A percentile compares a stretch with the other conserved stretches of the same genome.
Evolutionary conservation across 352 stramenopile genomes (phyloP).

Genomic region (Globisporangium paroecandrum): DNA sequence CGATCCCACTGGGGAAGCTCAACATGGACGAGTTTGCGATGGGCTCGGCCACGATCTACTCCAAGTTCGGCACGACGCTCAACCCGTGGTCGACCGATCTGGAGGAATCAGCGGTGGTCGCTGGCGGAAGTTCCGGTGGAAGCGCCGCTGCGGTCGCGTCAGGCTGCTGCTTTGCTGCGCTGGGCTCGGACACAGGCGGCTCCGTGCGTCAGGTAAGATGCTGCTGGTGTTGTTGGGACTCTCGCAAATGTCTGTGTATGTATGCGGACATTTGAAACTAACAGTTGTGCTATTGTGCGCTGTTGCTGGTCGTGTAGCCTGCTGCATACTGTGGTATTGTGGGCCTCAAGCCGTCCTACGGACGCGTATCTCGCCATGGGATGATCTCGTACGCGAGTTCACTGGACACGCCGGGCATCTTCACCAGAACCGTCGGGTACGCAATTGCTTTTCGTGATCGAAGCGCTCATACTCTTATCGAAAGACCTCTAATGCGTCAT

Average conservation of each 20-base stretch:
- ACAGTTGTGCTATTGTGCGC: neutral
- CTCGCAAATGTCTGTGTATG: neutral
- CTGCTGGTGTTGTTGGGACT: neutral
- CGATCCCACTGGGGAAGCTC: slow-evolving; percentile 93
- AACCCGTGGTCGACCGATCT: slow-evolving; percentile 85
- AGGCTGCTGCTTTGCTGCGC: slow-evolving; percentile 88
- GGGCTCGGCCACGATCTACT: slow-evolving; percentile 94
- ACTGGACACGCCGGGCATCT: slow-evolving; percentile 94
- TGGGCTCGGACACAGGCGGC: slow-evolving; percentile 97
- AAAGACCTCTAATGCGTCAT: neutral
- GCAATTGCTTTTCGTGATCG: too few species aligned
- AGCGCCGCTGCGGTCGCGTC: slow-evolving; percentile 92
- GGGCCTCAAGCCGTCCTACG: slow-evolving; percentile 97
- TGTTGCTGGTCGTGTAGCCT: slow-evolving; percentile 42
- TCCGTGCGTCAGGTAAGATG: slow-evolving; percentile 89
- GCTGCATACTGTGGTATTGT: slow-evolving; percentile 95
- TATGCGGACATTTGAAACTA: neutral
- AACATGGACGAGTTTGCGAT: slow-evolving; percentile 99
- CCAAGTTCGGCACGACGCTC: slow-evolving; percentile 77
- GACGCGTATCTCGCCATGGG: slow-evolving; percentile 93
- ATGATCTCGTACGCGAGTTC: slow-evolving; percentile 97
- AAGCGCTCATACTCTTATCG: too few species aligned
- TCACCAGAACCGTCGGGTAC: slow-evolving; percentile 78
- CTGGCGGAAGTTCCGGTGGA: slow-evolving; percentile 93
- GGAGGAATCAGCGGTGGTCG: slow-evolving; percentile 52